Evolutionary conservation across 208 protist species (phyloP).

Genomic region (Sergeia podlipaevii): DNA sequence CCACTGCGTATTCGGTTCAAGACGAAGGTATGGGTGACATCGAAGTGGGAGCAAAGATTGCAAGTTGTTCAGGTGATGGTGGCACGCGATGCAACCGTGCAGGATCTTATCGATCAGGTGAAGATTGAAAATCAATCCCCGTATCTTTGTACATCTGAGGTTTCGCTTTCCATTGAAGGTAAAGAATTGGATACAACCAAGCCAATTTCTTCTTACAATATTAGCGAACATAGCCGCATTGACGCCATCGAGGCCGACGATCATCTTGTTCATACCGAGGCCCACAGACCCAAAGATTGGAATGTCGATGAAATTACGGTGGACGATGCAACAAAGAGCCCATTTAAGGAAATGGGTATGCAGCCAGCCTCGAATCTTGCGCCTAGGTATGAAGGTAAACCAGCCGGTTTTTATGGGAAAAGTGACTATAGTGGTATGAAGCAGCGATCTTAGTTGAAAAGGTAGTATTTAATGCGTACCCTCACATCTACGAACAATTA

Average conservation of each 20-base stretch:
- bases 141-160: constrained; percentile 63
- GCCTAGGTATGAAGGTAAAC: constrained; percentile 79
- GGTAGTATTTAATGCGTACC: constrained; percentile 3
- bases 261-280: constrained; percentile 53
- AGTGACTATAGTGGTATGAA: constrained; percentile 87
- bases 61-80: constrained; percentile 78
- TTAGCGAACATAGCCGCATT: constrained; percentile 61
- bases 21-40: constrained; percentile 74
- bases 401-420: constrained; percentile 59
- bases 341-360: constrained; percentile 88
- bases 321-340: constrained; percentile 37
- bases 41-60: constrained; percentile 72
- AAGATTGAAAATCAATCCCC: constrained; percentile 80
- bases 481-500: background rate
- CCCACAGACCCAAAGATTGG: constrained; percentile 67
- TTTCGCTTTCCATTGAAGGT: constrained; percentile 68
- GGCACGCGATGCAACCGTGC: constrained; percentile 52
- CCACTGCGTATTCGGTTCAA: constrained; percentile 80
- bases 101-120: constrained; percentile 67
- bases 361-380: constrained; percentile 62
- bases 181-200: constrained; percentile 55
- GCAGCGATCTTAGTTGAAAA: constrained; percentile 45
- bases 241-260: constrained; percentile 76
- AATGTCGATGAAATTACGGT: constrained; percentile 81
- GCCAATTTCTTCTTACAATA: constrained; percentile 42